Percentiles rank a stretch among this genome's conserved stretches.
Conservation (phyloP, 176 grass and related monocot species). For the Ensete ventricosum region DNA sequence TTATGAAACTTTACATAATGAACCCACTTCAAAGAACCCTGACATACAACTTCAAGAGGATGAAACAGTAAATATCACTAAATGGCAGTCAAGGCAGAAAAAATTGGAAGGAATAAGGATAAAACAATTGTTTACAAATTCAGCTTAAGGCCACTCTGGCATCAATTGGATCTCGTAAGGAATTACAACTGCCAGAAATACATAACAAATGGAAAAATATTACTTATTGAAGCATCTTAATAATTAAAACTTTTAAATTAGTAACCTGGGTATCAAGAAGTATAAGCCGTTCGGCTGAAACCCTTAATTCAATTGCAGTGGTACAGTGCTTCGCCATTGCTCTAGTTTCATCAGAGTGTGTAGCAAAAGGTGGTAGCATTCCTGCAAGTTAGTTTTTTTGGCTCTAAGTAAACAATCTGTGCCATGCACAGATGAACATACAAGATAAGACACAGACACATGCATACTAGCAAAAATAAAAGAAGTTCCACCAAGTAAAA, state of each 20-base stretch:
- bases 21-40: no score
- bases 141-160: no score
- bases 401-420: neutral
- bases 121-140: no score
- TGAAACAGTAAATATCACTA: no score
- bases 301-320: constrained; percentile 75
- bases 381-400: constrained; percentile 32
- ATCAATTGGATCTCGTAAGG: no score
- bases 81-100: no score
- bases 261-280: constrained; percentile 86
- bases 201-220: neutral
- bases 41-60: no score
- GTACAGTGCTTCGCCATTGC: constrained; percentile 72
- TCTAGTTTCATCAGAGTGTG: constrained; percentile 70
- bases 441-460: neutral
- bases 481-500: neutral
- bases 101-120: no score
- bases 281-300: constrained; percentile 85
- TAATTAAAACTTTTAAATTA: constrained; percentile 9
- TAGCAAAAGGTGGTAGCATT: constrained; percentile 89
- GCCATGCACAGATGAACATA: neutral
- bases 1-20: no score
- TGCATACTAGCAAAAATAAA: neutral
- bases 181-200: neutral
- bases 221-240: constrained; percentile 6